A percentile compares a stretch with the other conserved stretches of the same genome.
phyloP scores from a whole-genome alignment of 352 stramenopile genomes.

The Hyaloperonospora arabidopsidis region DNA sequence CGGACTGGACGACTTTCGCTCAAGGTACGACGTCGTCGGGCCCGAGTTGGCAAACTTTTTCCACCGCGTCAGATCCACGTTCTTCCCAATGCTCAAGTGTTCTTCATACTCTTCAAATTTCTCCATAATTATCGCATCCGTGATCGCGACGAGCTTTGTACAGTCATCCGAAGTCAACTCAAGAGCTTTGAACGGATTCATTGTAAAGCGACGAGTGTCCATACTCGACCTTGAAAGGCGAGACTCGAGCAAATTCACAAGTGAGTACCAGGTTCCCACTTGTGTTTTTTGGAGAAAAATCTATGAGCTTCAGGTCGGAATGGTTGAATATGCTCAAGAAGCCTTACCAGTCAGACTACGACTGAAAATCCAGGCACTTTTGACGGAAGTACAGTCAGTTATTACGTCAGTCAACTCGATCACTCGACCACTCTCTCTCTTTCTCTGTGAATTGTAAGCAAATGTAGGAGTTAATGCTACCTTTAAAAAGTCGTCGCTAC shows the following conservation, averaged over 20 bases:
- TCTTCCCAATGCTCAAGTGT: constrained; percentile 10
- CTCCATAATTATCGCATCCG: constrained; percentile 10
- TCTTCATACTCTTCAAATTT: constrained; percentile 23
- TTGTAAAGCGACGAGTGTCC: constrained; percentile 18
- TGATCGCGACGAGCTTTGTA: constrained; percentile 14
- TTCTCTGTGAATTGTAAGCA: too few relatives aligned
- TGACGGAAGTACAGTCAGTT: too few relatives aligned
- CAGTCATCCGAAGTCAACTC: constrained; percentile 3
- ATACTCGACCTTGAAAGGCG: neutral
- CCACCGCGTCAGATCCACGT: constrained; percentile 15
- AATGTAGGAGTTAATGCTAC: too few relatives aligned
- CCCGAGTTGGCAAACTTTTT: constrained; percentile 18
- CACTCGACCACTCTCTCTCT: too few relatives aligned
- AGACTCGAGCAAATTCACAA: constrained; percentile 5
- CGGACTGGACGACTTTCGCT: constrained; percentile 11
- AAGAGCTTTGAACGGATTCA: constrained; percentile 13
- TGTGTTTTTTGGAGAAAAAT: too few relatives aligned
- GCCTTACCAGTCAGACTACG: too few relatives aligned
- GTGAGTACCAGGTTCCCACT: too few relatives aligned
- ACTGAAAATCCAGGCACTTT: too few relatives aligned
- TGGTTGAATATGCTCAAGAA: too few relatives aligned
- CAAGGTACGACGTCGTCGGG: constrained; percentile 11
- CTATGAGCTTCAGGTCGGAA: too few relatives aligned
- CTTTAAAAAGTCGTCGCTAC: too few relatives aligned
- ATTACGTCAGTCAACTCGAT: too few relatives aligned